A percentile compares a stretch with the other conserved stretches of the same genome.
These are phyloP conservation scores for Dactylellina sp. DNA, from an alignment of 2,329 filamentous ascomycete species.

Conservation along the genomic window DNA sequence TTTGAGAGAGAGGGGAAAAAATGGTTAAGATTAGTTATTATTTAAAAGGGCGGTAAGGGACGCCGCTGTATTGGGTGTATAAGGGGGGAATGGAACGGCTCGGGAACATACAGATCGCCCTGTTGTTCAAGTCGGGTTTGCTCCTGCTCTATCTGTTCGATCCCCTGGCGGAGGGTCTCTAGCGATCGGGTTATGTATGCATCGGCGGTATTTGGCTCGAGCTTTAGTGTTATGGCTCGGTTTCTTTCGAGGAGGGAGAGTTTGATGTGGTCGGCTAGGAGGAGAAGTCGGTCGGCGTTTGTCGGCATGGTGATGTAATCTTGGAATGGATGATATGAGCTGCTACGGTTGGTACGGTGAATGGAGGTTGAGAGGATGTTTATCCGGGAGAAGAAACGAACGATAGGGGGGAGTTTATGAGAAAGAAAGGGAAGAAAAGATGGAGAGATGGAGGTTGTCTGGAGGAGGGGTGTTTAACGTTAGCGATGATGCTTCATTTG, in stretches of 20 bases:
- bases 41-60: slow-evolving; percentile 23
- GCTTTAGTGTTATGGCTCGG: slow-evolving; percentile 81
- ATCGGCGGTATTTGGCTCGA: slow-evolving; percentile 84
- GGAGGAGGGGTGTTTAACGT: not conserved
- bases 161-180: slow-evolving; percentile 83
- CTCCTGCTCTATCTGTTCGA: slow-evolving; percentile 76
- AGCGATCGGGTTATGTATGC: slow-evolving; percentile 88
- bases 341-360: slow-evolving; percentile 5
- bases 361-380: slow-evolving; percentile 4
- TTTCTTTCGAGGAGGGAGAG: slow-evolving; percentile 92
- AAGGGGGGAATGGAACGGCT: slow-evolving; percentile 62
- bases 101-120: slow-evolving; percentile 69
- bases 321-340: slow-evolving; percentile 2
- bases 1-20: slow-evolving; percentile 2
- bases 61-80: slow-evolving; percentile 57
- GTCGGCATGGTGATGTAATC: slow-evolving; percentile 47
- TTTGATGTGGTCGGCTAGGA: slow-evolving; percentile 96
- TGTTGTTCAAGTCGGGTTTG: slow-evolving; percentile 73
- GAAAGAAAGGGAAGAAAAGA: not conserved
- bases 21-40: slow-evolving; percentile 7
- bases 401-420: not conserved
- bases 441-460: not conserved
- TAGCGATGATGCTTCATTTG: not conserved
- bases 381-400: not conserved
- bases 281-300: slow-evolving; percentile 77